A percentile compares a stretch with the other conserved stretches of the same genome.
These are phyloP conservation scores for Ananas comosus DNA, from an alignment of 176 grass and related monocot genomes.

Conservation along the genomic window DNA sequence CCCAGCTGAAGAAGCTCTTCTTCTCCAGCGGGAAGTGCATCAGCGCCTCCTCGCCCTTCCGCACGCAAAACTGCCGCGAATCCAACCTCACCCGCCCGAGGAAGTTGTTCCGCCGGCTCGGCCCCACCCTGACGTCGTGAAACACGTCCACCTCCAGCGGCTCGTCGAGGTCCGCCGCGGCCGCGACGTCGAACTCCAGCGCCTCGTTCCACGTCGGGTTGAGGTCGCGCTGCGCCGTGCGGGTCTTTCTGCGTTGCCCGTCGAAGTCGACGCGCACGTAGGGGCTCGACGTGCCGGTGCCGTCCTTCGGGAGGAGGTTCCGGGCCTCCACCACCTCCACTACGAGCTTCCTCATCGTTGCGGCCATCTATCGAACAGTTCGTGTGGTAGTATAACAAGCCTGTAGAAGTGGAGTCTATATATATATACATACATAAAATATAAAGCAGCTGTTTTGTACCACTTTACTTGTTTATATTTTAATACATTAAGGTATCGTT, in stretches of 20 bases:
- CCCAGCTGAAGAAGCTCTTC: constrained; percentile 71
- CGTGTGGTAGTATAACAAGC: too few species aligned
- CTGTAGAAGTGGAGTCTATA: too few species aligned
- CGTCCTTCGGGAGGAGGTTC: constrained; percentile 79
- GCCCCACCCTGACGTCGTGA: constrained; percentile 51
- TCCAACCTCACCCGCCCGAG: constrained; percentile 75
- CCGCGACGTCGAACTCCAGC: constrained; percentile 53
- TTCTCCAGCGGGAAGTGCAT: constrained; percentile 77
- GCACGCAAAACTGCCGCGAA: constrained; percentile 50
- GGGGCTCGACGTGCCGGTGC: constrained; percentile 77
- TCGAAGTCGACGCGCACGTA: constrained; percentile 85
- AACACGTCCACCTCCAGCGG: constrained; percentile 62
- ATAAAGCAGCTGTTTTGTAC: too few species aligned
- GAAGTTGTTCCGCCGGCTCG: constrained; percentile 67
- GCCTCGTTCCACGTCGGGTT: constrained; percentile 79
- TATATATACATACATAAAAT: too few species aligned
- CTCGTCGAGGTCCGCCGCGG: constrained; percentile 20
- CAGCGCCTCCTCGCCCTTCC: constrained; percentile 84
- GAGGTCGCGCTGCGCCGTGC: constrained; percentile 44
- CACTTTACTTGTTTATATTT: too few species aligned
- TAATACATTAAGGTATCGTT: too few species aligned
- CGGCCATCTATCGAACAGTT: constrained; percentile 9
- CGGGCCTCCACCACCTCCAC: constrained; percentile 91
- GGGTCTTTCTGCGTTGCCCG: constrained; percentile 76
- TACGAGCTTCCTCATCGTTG: constrained; percentile 59